Conservation (phyloP, 306 rosid genomes). For the Cucurbita moschata region DNA sequence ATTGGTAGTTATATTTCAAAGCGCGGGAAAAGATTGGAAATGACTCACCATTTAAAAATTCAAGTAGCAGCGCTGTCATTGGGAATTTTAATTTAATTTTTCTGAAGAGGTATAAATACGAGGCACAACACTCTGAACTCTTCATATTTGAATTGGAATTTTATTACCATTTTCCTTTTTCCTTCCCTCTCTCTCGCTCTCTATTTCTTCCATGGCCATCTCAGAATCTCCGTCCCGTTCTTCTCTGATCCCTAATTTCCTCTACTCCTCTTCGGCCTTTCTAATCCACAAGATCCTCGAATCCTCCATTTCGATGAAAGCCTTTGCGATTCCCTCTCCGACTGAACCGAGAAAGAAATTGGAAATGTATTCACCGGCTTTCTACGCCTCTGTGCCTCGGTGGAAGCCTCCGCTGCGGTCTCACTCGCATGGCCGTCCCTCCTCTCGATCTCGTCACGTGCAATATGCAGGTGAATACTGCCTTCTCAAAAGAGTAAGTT, state of each 20-base stretch:
- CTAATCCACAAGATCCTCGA: constrained; percentile 33
- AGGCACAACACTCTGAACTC: no score
- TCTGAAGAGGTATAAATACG: constrained; percentile 18
- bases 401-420: constrained; percentile 83
- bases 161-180: not conserved
- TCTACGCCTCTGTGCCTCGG: constrained; percentile 84
- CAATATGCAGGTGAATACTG: constrained; percentile 73
- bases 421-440: constrained; percentile 86
- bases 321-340: constrained; percentile 39
- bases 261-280: constrained; percentile 29
- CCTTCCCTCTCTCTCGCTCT: not conserved
- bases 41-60: not conserved
- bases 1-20: no score
- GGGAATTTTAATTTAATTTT: not conserved
- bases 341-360: constrained; percentile 45
- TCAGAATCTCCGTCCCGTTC: constrained; percentile 32
- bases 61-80: no score
- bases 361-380: constrained; percentile 80
- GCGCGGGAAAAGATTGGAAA: no score
- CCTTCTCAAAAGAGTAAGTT: not conserved
- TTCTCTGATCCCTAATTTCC: constrained; percentile 55
- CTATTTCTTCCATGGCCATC: constrained; percentile 25
- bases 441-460: constrained; percentile 98
- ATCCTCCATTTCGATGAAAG: constrained; percentile 1
- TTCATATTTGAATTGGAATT: not conserved